These are phyloP conservation scores for Scedosporium dehoogii DNA, from an alignment of 2,329 filamentous ascomycete species.

Conservation along the genomic window DNA sequence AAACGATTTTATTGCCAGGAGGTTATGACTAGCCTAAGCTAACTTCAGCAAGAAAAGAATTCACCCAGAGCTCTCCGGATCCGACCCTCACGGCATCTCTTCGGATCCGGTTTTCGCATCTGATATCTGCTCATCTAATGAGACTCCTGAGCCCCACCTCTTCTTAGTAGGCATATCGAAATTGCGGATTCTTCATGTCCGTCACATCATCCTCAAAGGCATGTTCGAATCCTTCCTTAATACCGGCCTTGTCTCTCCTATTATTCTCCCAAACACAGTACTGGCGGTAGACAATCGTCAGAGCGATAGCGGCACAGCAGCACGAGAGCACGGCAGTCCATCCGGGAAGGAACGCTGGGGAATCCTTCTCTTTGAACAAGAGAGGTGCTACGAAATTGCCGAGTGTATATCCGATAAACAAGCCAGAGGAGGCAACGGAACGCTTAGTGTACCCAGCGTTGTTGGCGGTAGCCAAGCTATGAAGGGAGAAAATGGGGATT, in stretches of 20 bases:
- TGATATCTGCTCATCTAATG: not conserved
- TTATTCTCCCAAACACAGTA: conserved; percentile 33
- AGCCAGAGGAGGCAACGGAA: conserved; percentile 30
- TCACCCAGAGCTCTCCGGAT: too few species aligned
- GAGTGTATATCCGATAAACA: conserved; percentile 31
- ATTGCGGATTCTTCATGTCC: conserved; percentile 23
- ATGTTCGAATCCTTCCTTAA: conserved; percentile 36
- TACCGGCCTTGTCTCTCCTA: conserved; percentile 29
- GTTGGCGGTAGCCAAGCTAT: conserved; percentile 25
- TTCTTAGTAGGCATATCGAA: conserved; percentile 13
- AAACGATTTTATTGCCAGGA: too few species aligned
- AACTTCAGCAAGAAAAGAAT: too few species aligned
- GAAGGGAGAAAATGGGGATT: conserved; percentile 29
- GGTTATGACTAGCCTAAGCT: too few species aligned
- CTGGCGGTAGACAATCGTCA: conserved; percentile 31
- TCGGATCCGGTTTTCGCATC: too few species aligned
- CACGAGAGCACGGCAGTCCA: conserved; percentile 22
- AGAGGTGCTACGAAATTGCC: conserved; percentile 28
- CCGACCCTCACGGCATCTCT: too few species aligned
- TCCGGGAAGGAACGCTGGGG: conserved; percentile 21
- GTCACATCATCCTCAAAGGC: conserved; percentile 42
- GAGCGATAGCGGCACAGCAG: conserved; percentile 15
- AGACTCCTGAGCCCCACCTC: not conserved
- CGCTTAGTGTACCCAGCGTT: conserved; percentile 23
- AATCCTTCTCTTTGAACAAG: conserved; percentile 25